Evolutionary conservation across 257 asterid species (phyloP), one percentile per base, ranked within the genome.

Genomic region (Solanum bulbocastanum): DNA sequence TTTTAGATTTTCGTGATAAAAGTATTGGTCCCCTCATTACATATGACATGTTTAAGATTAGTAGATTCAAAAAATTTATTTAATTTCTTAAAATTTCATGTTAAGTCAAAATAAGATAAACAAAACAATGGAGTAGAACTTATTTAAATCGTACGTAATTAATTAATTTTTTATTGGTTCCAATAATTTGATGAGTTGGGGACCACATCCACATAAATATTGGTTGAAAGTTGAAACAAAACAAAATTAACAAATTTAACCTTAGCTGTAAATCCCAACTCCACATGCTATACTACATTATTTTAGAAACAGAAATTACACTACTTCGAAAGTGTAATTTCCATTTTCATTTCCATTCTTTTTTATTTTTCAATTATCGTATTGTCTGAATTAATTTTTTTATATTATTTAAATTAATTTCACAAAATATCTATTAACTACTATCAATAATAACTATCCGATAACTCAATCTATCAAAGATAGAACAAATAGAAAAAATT

Each of bases 281-380:
- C 22, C 84, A 79, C 65, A 79, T 79, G 65, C 65, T n/a, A 23
- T 1, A 10, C 15, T 30, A 6, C 23, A 13, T 68, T 68, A 27
- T 30, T 66, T 66, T 66, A 35, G 32, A 74, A 74, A 37, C 20
- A 36, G 10, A 76, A 14, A 40, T 25, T 11, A 27, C 89, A 86
- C 90, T 89, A 89, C 44, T 44, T 22, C n/a, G 37, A 14, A 75
- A 91, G 87, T 91, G 89, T 86, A 83, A 89, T 65, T 22, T 86
- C 20, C 62, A 36, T 65, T 22, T 86, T 14, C 62, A 36, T 39
- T 16, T 36, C 32, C 46, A 11, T 42, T 68, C 42, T 83, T 40
- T 27, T 10, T 74, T 18, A 2, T 62, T 62, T n/a, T 60, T 10
- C 1, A 60, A 60, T 58, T 8, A 58, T 8, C 6, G 27, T 60